Evolutionary conservation across 2,329 filamentous ascomycete genomes (phyloP).

Genomic region (Periconia sp.): DNA sequence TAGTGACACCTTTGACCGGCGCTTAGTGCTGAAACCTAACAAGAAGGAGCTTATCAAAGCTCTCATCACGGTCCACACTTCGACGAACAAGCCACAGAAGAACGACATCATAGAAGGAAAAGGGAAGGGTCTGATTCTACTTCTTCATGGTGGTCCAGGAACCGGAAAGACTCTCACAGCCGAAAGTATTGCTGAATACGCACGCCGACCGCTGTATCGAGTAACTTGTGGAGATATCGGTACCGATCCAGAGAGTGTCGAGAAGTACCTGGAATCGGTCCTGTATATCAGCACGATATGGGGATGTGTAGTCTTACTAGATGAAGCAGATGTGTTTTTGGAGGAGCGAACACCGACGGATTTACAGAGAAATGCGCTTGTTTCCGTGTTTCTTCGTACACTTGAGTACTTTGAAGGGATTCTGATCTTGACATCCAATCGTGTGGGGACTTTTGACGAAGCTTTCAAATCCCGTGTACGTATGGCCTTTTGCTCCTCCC

Average conservation of each 20-base stretch:
- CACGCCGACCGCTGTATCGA: slow-evolving; percentile 28
- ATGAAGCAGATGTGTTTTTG: slow-evolving; percentile 56
- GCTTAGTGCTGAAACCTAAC: too few relatives aligned
- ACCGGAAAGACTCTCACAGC: slow-evolving; percentile 15
- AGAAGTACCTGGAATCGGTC: slow-evolving; percentile 1
- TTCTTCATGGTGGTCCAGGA: slow-evolving; percentile 14
- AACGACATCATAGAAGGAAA: slow-evolving; percentile 5
- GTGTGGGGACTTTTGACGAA: slow-evolving; percentile 27
- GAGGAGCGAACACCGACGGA: slow-evolving; percentile 50
- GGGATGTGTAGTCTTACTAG: slow-evolving; percentile 55
- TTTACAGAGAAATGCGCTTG: slow-evolving; percentile 36
- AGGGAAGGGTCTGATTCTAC: slow-evolving; percentile 17
- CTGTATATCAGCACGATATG: slow-evolving; percentile 40
- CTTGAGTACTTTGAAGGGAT: slow-evolving; percentile 73
- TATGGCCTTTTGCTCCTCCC: slow-evolving; percentile 1
- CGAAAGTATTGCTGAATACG: slow-evolving; percentile 4
- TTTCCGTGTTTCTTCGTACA: slow-evolving; percentile 55
- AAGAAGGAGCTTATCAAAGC: too few relatives aligned
- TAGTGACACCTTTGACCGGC: too few relatives aligned
- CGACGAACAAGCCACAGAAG: too few relatives aligned
- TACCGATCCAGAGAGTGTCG: slow-evolving; percentile 1
- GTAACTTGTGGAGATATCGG: slow-evolving; percentile 11
- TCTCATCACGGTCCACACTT: too few relatives aligned
- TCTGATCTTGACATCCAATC: slow-evolving; percentile 24
- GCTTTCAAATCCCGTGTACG: slow-evolving; percentile 22